Base-by-base conservation (phyloP, 202 grass and related monocot species). In the Schoenoplectus tabernaemontani region DNA sequence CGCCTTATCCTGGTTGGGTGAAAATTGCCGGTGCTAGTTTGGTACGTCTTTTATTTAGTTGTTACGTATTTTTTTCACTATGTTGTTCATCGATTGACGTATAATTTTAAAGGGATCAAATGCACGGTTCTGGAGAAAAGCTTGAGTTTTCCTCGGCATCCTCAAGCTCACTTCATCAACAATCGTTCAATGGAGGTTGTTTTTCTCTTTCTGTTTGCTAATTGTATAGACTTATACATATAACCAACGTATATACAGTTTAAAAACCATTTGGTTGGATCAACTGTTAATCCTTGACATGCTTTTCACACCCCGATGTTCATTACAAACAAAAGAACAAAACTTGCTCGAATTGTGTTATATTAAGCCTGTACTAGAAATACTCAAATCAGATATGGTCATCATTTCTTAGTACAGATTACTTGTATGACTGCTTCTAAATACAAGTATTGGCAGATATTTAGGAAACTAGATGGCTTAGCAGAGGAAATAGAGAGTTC, bases 181-280 rank as follows among this genome's bases (percentile, higher is more conserved):
- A 98, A 98, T 66, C 89, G 95, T 60, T 88, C 89, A 1, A 98
- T 98, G 95, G 95, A 98, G 91, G 91, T 94, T 86, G 36, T 57
- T 85, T 60, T 54, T 57, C 8, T 39, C 4, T 74, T 38, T 76
- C 6, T 0, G 76, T 28, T 59, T 30, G 10, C 8, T 30, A 53
- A 39, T 59, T 59, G 10, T 48, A 39, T 56, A 44, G 26, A 51
- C 5, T 1, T 23, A 8, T 48, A 3, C 7, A 9, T 74, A 10
- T 53, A 74, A 53, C 13, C 26, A 10, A 32, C 51, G 53, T 22
- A 67, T 22, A 67, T 22, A 67, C 37, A 23, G 36, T n/a, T 43
- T 5, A 20, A 68, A 43, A 68, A 68, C n/a, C 9, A 66, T 66
- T 41, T 68, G 19, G 37, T 43, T 20, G 9, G 37, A 36, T 23